Evolutionary conservation across 1,284 basidiomycete species (phyloP).

Genomic region (Marasmius tenuissimus): DNA sequence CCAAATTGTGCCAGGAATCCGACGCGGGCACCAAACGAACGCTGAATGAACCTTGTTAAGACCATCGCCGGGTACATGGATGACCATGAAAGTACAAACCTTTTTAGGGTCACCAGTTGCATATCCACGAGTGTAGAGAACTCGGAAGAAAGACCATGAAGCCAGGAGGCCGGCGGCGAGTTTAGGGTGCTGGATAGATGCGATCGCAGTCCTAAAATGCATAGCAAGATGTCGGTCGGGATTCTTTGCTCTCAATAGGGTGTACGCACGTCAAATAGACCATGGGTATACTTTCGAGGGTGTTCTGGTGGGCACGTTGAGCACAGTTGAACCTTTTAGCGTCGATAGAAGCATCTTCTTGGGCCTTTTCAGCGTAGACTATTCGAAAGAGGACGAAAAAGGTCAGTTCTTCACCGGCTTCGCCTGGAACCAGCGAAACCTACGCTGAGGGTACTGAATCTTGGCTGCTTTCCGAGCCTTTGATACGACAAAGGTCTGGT

Average conservation of each 20-base stretch:
- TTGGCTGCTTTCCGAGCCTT: conserved; percentile 3
- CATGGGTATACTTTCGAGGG: conserved; percentile 32
- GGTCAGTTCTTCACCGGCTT: not conserved
- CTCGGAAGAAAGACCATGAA: not conserved
- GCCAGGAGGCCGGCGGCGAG: not conserved
- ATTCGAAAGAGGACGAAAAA: not conserved
- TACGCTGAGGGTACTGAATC: conserved; percentile 32
- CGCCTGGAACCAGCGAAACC: not conserved
- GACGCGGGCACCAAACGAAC: not conserved
- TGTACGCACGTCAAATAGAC: conserved; percentile 14
- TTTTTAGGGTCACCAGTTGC: not conserved
- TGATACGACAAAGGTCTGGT: conserved; percentile 15
- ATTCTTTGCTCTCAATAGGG: not conserved
- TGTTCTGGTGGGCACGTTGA: conserved; percentile 42
- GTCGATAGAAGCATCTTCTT: conserved; percentile 27
- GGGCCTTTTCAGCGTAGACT: conserved; percentile 41
- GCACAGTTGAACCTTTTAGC: conserved; percentile 36
- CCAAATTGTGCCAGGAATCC: not conserved
- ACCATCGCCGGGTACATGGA: not conserved
- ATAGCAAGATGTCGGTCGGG: not conserved
- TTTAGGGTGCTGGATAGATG: not conserved
- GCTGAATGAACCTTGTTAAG: not conserved
- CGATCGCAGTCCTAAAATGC: not conserved
- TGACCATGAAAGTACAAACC: not conserved
- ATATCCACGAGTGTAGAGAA: not conserved